phyloP scores from a whole-genome alignment of 164 flowering plant species.

The Stephania cephalantha region DNA sequence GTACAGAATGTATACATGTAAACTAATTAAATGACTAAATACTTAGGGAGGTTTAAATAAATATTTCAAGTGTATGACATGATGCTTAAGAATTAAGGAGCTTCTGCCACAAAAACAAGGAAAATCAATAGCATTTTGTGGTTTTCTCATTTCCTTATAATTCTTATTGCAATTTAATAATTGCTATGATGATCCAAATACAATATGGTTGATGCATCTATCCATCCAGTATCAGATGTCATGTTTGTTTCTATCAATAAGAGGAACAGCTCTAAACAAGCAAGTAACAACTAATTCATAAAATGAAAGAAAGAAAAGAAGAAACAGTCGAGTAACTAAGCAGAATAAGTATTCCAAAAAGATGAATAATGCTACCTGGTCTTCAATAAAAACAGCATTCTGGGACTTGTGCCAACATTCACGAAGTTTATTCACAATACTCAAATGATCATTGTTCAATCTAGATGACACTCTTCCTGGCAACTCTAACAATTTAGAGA shows the following conservation, averaged over 20 bases:
- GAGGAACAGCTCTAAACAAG: neutral
- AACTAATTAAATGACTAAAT: no score
- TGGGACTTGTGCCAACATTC: constrained; percentile 43
- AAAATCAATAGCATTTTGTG: neutral
- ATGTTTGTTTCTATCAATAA: no score
- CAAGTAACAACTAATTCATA: neutral
- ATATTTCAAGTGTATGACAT: neutral
- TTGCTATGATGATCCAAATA: no score
- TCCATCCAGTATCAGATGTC: no score
- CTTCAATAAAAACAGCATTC: constrained; percentile 57
- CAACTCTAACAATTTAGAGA: constrained; percentile 24
- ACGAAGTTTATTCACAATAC: constrained; percentile 48
- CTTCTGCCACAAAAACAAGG: neutral
- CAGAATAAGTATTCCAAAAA: neutral
- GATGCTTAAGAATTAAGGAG: neutral
- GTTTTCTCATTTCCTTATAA: neutral
- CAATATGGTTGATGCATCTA: no score
- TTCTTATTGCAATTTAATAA: no score
- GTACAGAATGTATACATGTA: neutral
- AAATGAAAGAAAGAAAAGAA: neutral
- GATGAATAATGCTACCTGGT: constrained; percentile 36
- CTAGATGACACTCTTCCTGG: constrained; percentile 23
- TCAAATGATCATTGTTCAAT: constrained; percentile 22
- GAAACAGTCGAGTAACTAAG: neutral
- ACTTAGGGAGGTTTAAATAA: neutral